A percentile compares a stretch with the other conserved stretches of the same genome.
Conservation (phyloP, 805 yeast genomes). For the Candida palmyrensis region DNA sequence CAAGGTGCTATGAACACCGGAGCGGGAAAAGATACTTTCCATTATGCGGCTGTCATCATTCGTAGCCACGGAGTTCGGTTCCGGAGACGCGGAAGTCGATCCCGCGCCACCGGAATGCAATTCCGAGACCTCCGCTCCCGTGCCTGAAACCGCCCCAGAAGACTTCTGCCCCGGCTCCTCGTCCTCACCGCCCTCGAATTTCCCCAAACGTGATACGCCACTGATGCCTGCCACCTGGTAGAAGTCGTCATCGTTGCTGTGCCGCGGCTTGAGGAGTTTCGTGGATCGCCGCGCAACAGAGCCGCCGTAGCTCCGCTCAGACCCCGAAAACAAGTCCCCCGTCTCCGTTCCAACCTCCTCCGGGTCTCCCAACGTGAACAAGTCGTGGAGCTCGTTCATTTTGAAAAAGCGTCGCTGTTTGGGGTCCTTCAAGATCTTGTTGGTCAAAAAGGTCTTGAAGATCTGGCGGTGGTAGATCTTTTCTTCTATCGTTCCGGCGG, state of each 20-base stretch:
- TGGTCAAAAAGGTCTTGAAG: slow-evolving; percentile 89
- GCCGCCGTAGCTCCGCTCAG: slow-evolving; percentile 35
- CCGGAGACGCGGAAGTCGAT: no score
- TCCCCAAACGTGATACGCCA: slow-evolving; percentile 73
- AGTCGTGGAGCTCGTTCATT: slow-evolving; percentile 83
- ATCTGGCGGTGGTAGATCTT: slow-evolving; percentile 96
- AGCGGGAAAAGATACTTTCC: slow-evolving; percentile 66
- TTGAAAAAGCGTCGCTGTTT: slow-evolving; percentile 91
- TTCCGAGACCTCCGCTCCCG: no score
- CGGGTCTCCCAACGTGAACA: slow-evolving; percentile 80
- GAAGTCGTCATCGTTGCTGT: slow-evolving; percentile 59
- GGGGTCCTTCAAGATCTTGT: slow-evolving; percentile 92
- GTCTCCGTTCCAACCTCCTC: slow-evolving; percentile 63
- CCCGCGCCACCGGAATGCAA: slow-evolving; percentile 7
- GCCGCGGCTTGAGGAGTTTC: slow-evolving; percentile 20
- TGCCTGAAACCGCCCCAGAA: no score
- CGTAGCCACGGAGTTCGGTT: no score
- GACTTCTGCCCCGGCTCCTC: slow-evolving; percentile 11
- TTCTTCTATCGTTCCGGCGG: slow-evolving; percentile 94
- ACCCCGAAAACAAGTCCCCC: slow-evolving; percentile 54
- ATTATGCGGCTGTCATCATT: slow-evolving; percentile 61
- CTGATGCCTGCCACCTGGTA: slow-evolving; percentile 53
- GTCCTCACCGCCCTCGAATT: slow-evolving; percentile 50
- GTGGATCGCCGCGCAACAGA: slow-evolving; percentile 27
- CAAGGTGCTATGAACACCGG: slow-evolving; percentile 69